phyloP scores from a whole-genome alignment of 2,329 filamentous ascomycete genomes.

The Alternaria longipes region DNA sequence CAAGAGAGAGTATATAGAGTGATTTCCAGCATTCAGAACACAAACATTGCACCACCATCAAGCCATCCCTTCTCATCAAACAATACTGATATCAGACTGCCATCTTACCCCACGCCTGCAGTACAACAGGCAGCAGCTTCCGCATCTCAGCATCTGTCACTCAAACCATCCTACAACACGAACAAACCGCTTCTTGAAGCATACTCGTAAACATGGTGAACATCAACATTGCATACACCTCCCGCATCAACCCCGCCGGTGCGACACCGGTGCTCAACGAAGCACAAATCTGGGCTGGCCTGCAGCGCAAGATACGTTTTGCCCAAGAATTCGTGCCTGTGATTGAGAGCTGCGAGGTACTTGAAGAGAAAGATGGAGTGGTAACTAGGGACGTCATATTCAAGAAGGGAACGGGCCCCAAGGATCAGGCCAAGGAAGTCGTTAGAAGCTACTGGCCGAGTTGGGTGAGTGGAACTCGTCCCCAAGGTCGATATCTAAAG shows the following conservation, averaged over 20 bases:
- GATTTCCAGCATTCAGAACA: neutral
- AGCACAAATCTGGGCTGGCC: constrained; percentile 55
- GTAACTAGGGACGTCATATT: constrained; percentile 54
- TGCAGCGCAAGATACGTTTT: constrained; percentile 58
- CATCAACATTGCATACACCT: constrained; percentile 55
- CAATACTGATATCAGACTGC: neutral
- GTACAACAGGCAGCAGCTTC: neutral
- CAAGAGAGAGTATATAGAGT: neutral
- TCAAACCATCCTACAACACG: neutral
- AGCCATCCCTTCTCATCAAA: neutral
- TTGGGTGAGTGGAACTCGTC: constrained; percentile 46
- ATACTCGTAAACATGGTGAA: constrained; percentile 46
- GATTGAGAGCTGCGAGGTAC: constrained; percentile 54
- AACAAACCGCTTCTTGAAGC: neutral
- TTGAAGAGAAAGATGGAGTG: constrained; percentile 49
- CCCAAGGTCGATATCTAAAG: neutral
- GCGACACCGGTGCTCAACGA: constrained; percentile 50
- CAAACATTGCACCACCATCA: neutral
- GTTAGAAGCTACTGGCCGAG: constrained; percentile 51
- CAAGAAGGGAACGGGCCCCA: constrained; percentile 44
- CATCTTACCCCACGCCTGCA: neutral
- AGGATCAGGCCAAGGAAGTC: constrained; percentile 48
- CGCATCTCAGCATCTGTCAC: neutral
- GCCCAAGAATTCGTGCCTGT: constrained; percentile 58
- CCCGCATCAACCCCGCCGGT: constrained; percentile 55